phyloP scores from a whole-genome alignment of 345 rosid species.

The Pistacia atlantica region DNA sequence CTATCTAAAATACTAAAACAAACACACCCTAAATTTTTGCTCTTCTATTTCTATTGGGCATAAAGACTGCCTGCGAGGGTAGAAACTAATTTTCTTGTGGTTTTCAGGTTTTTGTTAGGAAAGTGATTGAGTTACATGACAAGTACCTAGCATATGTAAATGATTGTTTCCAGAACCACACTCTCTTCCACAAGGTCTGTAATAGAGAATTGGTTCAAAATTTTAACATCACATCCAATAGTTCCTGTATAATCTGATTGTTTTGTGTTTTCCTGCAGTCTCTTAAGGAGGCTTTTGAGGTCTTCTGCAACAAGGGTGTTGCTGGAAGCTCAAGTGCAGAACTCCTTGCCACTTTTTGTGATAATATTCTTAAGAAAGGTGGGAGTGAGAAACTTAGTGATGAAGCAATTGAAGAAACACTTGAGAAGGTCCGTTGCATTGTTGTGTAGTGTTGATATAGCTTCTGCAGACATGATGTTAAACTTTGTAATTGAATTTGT shows the following conservation, averaged over 20 bases:
- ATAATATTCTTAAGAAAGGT: constrained; percentile 69
- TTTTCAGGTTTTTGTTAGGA: constrained; percentile 63
- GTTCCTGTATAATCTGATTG: neutral
- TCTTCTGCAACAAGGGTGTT: constrained; percentile 69
- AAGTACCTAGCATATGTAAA: constrained; percentile 60
- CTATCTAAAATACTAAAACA: no score
- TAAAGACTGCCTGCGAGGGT: neutral
- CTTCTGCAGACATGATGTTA: neutral
- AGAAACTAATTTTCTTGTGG: constrained; percentile 20
- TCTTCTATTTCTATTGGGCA: neutral
- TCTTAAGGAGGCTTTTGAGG: constrained; percentile 71
- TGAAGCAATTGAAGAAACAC: constrained; percentile 70
- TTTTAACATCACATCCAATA: neutral
- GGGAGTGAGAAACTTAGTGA: constrained; percentile 77
- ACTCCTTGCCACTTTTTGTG: constrained; percentile 65
- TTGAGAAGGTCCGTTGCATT: constrained; percentile 54
- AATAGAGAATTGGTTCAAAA: neutral
- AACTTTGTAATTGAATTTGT: neutral
- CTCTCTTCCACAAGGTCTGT: constrained; percentile 71
- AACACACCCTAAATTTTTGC: neutral
- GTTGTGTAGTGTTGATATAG: constrained; percentile 2
- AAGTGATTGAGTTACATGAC: constrained; percentile 72
- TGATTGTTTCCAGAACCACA: constrained; percentile 65
- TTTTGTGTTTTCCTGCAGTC: constrained; percentile 40
- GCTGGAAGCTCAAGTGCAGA: constrained; percentile 72